Percentiles rank a stretch among this genome's conserved stretches.
These are phyloP conservation scores for Fusarium staphyleae DNA, from an alignment of 2,329 filamentous ascomycete genomes.

Conservation along the genomic window DNA sequence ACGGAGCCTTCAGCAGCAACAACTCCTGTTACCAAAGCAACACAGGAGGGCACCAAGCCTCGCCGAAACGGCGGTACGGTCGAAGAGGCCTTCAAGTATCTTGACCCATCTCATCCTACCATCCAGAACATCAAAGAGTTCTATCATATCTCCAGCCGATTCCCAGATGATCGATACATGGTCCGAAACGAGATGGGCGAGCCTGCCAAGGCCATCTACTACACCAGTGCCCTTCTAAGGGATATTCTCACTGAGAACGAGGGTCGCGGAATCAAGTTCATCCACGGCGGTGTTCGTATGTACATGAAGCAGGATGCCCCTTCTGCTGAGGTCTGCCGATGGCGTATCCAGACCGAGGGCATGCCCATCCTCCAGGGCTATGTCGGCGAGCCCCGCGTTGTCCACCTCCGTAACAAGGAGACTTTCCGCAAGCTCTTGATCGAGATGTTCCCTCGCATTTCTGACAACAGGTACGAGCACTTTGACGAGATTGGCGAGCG, in stretches of 20 bases:
- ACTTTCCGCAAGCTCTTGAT: constrained; percentile 84
- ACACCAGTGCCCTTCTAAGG: constrained; percentile 83
- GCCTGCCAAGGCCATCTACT: constrained; percentile 95
- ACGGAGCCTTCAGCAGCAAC: constrained; percentile 25
- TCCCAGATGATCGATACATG: constrained; percentile 92
- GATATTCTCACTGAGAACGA: constrained; percentile 89
- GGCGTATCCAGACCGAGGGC: constrained; percentile 95
- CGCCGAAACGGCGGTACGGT: constrained; percentile 59
- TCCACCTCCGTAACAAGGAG: constrained; percentile 76
- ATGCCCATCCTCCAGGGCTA: constrained; percentile 91
- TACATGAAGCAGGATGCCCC: constrained; percentile 98
- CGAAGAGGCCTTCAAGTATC: constrained; percentile 96
- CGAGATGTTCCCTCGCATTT: constrained; percentile 96
- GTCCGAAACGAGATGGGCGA: constrained; percentile 91
- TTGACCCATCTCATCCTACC: constrained; percentile 75
- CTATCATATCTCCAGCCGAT: constrained; percentile 83
- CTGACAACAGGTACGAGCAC: constrained; percentile 73
- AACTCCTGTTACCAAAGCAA: constrained; percentile 37
- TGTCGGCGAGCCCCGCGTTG: constrained; percentile 78
- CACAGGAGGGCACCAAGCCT: constrained; percentile 44
- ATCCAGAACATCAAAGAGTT: constrained; percentile 81
- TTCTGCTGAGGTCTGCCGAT: constrained; percentile 83
- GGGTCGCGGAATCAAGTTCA: constrained; percentile 89
- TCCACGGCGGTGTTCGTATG: constrained; percentile 98
- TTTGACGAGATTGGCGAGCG: constrained; percentile 89